phyloP scores from a whole-genome alignment of 164 flowering plant species.

The Saururus chinensis region DNA sequence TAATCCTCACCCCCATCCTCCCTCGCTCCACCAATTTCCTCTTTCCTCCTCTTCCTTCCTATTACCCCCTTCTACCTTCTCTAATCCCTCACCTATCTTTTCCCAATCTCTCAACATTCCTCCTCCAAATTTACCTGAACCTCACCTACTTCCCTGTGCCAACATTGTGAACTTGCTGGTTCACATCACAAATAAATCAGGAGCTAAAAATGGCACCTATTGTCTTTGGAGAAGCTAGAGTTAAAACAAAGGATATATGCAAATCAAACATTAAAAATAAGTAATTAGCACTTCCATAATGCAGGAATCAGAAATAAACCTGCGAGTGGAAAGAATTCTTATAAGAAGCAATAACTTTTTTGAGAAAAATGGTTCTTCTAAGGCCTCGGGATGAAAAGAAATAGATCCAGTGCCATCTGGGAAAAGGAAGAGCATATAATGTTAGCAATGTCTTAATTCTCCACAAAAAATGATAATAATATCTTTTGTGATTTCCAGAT shows the following conservation, averaged over 20 bases:
- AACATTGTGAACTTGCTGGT: no score
- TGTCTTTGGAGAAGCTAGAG: not conserved
- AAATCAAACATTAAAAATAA: not conserved
- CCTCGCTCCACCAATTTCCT: not conserved
- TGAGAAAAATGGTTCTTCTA: slow-evolving; percentile 80
- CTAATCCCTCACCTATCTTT: not conserved
- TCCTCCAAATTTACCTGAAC: not conserved
- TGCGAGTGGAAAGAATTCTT: slow-evolving; percentile 50
- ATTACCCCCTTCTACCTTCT: not conserved
- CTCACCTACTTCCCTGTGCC: no score
- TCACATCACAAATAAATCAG: no score
- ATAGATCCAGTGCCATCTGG: slow-evolving; percentile 35
- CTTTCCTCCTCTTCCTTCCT: not conserved
- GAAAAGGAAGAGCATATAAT: not conserved
- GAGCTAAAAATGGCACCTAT: not conserved
- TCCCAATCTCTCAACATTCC: not conserved
- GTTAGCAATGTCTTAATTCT: not conserved
- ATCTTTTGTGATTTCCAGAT: no score
- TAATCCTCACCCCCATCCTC: not conserved
- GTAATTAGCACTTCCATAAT: not conserved
- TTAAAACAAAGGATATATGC: not conserved
- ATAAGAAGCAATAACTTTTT: slow-evolving; percentile 63
- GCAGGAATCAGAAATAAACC: slow-evolving; percentile 34
- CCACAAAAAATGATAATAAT: no score
- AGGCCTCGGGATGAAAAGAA: slow-evolving; percentile 30